Conservation (phyloP, 257 asterid genomes). For the Rauvolfia tetraphylla region DNA sequence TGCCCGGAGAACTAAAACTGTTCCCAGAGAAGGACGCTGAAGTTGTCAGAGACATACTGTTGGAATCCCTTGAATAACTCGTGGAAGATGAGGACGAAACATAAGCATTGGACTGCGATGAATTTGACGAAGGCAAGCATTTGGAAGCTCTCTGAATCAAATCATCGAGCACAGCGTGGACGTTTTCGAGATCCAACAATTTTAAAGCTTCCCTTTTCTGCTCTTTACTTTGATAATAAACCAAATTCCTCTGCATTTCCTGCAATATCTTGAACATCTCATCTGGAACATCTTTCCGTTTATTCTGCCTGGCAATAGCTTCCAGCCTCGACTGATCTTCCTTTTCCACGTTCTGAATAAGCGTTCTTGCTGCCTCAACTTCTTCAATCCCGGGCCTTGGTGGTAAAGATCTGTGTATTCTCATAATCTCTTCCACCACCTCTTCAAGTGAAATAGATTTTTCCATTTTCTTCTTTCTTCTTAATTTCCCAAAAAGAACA, state of each 20-base stretch:
- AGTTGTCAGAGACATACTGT: constrained; percentile 26
- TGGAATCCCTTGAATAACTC: constrained; percentile 27
- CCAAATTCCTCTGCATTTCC: constrained; percentile 60
- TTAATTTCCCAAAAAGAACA: neutral
- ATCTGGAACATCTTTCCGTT: constrained; percentile 65
- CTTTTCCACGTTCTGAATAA: constrained; percentile 65
- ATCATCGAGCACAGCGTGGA: constrained; percentile 62
- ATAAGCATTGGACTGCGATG: constrained; percentile 25
- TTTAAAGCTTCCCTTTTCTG: constrained; percentile 66
- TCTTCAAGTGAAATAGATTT: constrained; percentile 44
- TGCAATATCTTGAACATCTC: constrained; percentile 63
- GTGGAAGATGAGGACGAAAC: constrained; percentile 6
- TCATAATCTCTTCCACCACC: constrained; percentile 75
- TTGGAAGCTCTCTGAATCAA: constrained; percentile 81
- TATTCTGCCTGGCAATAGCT: constrained; percentile 50
- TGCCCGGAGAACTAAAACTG: constrained; percentile 39
- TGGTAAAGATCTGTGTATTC: constrained; percentile 69
- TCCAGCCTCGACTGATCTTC: constrained; percentile 71
- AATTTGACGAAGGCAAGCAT: constrained; percentile 45
- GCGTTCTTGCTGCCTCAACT: constrained; percentile 60
- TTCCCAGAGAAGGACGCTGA: constrained; percentile 36
- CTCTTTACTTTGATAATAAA: constrained; percentile 65
- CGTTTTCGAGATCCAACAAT: constrained; percentile 66
- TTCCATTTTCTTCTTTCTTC: constrained; percentile 31
- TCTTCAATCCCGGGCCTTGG: constrained; percentile 76